phyloP scores from a whole-genome alignment of 495 filamentous ascomycete genomes.

The Hypoxylon lenormandii region DNA sequence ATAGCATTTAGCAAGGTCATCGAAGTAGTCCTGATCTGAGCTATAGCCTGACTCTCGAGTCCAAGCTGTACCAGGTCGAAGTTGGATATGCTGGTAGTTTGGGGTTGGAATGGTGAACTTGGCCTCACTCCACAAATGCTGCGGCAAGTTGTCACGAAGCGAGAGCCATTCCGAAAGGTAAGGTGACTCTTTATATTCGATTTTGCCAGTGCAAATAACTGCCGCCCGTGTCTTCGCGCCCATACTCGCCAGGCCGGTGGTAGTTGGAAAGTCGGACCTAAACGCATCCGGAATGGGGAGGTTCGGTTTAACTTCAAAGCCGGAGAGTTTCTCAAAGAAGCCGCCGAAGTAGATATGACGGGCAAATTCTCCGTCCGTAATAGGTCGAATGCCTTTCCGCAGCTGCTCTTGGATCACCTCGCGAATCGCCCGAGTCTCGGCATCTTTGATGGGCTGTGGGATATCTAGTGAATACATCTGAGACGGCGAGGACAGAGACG shows the following conservation, averaged over 20 bases:
- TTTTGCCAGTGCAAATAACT: constrained; percentile 78
- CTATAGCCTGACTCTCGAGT: constrained; percentile 70
- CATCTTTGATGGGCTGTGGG: constrained; percentile 57
- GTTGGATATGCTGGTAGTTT: constrained; percentile 76
- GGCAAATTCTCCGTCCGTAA: constrained; percentile 82
- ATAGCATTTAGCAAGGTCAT: constrained; percentile 78
- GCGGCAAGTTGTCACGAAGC: constrained; percentile 69
- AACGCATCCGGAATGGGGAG: constrained; percentile 58
- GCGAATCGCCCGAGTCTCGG: constrained; percentile 74
- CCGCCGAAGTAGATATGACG: constrained; percentile 73
- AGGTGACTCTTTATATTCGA: constrained; percentile 72
- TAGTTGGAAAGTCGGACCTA: constrained; percentile 49
- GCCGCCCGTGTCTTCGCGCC: constrained; percentile 72
- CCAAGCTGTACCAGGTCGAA: constrained; percentile 76
- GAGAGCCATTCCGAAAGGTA: constrained; percentile 77
- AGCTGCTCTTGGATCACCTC: constrained; percentile 73
- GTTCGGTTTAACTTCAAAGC: constrained; percentile 57
- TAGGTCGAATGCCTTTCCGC: constrained; percentile 72
- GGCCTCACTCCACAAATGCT: constrained; percentile 69
- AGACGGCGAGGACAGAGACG: constrained; percentile 39
- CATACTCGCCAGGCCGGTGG: constrained; percentile 52
- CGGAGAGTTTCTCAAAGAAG: constrained; percentile 76
- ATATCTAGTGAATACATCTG: constrained; percentile 62
- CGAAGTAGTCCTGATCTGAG: constrained; percentile 76
- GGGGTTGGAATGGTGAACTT: constrained; percentile 79